Evolutionary conservation across 1,139 yeast genomes (phyloP).

Genomic region (Keqinozyma sinolaborantium): DNA sequence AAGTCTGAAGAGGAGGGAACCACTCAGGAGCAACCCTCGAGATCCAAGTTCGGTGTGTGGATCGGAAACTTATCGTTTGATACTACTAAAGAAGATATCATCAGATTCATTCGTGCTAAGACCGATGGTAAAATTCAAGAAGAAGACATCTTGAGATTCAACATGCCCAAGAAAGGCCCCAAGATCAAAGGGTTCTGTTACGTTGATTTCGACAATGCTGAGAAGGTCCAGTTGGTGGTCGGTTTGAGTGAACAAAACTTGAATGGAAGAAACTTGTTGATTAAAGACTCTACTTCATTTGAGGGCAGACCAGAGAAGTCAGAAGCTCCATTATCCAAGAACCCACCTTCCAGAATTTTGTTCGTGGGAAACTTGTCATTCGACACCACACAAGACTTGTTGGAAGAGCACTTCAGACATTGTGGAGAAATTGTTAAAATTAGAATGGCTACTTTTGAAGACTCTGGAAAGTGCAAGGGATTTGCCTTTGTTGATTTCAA

Average conservation of each 20-base stretch:
- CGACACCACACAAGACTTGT: conserved; percentile 81
- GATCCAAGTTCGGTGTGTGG: conserved; percentile 80
- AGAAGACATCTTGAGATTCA: conserved; percentile 55
- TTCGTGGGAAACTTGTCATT: conserved; percentile 93
- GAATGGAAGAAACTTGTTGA: conserved; percentile 82
- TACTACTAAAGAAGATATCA: conserved; percentile 72
- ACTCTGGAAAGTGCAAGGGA: conserved; percentile 94
- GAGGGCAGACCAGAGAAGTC: conserved; percentile 80
- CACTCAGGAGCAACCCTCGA: conserved; percentile 20
- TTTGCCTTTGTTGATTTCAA: conserved; percentile 89
- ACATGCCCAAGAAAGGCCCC: conserved; percentile 60
- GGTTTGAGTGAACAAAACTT: conserved; percentile 66
- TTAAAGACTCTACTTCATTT: conserved; percentile 75
- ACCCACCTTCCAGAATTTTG: conserved; percentile 85
- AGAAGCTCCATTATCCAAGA: conserved; percentile 45
- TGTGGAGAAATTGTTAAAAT: conserved; percentile 79
- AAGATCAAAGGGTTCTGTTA: conserved; percentile 88
- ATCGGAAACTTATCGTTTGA: conserved; percentile 89
- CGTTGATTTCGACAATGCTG: conserved; percentile 68
- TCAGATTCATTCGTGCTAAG: conserved; percentile 60
- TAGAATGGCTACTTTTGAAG: conserved; percentile 97
- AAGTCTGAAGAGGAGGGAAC: conserved; percentile 23
- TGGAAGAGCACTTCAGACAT: conserved; percentile 73
- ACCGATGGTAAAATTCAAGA: conserved; percentile 47
- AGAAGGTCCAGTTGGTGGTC: conserved; percentile 63